Conservation (phyloP, 176 grass and related monocot species). For the Guadua angustifolia region DNA sequence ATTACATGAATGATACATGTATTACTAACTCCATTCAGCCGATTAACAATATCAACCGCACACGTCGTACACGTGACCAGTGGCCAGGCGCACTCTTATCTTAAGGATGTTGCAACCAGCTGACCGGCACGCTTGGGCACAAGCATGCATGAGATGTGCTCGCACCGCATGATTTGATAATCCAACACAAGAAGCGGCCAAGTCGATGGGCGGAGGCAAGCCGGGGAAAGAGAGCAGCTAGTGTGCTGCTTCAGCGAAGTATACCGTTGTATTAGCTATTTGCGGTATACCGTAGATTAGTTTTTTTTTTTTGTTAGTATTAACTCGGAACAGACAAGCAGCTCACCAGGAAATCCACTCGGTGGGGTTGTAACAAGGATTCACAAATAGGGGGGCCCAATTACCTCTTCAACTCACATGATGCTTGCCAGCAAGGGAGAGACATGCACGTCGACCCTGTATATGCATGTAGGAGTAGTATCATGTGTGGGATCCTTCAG, state of each 20-base stretch:
- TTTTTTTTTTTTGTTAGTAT: no score
- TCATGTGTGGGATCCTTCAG: not conserved
- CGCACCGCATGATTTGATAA: constrained; percentile 34
- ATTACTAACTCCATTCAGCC: no score
- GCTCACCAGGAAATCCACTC: no score
- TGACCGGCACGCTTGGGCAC: constrained; percentile 1
- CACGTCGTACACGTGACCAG: not conserved
- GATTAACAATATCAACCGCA: not conserved
- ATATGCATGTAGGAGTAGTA: not conserved
- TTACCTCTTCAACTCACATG: constrained; percentile 24
- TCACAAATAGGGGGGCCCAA: no score
- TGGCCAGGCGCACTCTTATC: not conserved
- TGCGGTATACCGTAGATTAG: no score
- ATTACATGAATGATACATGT: not conserved
- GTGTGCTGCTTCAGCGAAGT: no score
- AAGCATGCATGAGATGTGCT: not conserved
- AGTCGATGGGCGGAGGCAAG: not conserved
- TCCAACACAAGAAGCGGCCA: not conserved
- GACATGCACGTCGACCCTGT: not conserved
- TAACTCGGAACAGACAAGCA: no score
- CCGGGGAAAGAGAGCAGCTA: not conserved
- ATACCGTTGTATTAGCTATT: no score
- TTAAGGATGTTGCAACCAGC: not conserved
- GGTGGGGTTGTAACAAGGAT: no score
- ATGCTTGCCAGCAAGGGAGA: constrained; percentile 13